Conservation (phyloP, 1,284 basidiomycete genomes). For the Meripilus lineatus region DNA sequence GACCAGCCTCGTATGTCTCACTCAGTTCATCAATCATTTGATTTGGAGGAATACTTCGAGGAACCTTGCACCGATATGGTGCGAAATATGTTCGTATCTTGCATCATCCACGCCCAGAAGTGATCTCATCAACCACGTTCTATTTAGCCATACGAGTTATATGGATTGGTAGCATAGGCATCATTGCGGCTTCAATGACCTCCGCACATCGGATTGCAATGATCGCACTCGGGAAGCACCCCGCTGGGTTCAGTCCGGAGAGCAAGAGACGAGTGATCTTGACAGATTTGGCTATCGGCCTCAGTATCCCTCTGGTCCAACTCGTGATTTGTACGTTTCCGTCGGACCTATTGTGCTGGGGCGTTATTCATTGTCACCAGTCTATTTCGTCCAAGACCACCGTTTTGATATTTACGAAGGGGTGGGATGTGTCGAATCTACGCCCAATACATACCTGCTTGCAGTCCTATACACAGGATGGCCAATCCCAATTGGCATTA, state of each 20-base stretch:
- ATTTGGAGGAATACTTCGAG: slow-evolving; percentile 60
- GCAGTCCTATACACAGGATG: slow-evolving; percentile 37
- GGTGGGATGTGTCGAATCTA: slow-evolving; percentile 45
- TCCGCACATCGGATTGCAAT: slow-evolving; percentile 45
- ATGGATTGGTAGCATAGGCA: slow-evolving; percentile 30
- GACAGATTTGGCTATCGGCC: slow-evolving; percentile 32
- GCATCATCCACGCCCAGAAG: neutral
- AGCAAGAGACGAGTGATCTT: slow-evolving; percentile 30
- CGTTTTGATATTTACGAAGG: slow-evolving; percentile 57
- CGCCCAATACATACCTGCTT: slow-evolving; percentile 39
- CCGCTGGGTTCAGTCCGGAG: slow-evolving; percentile 23
- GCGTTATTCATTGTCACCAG: slow-evolving; percentile 11
- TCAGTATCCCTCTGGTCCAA: slow-evolving; percentile 33
- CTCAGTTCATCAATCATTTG: slow-evolving; percentile 56
- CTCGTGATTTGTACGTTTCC: slow-evolving; percentile 31
- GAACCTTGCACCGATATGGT: slow-evolving; percentile 62
- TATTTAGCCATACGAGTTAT: slow-evolving; percentile 33
- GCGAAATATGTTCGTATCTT: slow-evolving; percentile 61
- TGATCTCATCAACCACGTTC: neutral
- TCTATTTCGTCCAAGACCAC: slow-evolving; percentile 35
- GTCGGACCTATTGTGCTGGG: neutral
- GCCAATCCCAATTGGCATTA: slow-evolving; percentile 37
- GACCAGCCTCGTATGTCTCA: slow-evolving; percentile 51
- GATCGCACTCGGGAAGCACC: slow-evolving; percentile 28
- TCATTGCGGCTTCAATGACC: slow-evolving; percentile 39